Percentiles rank a stretch among this genome's conserved stretches.
Evolutionary conservation across 441 rosid genomes (phyloP).

Genomic region (Euphorbia schlechtendalii): DNA sequence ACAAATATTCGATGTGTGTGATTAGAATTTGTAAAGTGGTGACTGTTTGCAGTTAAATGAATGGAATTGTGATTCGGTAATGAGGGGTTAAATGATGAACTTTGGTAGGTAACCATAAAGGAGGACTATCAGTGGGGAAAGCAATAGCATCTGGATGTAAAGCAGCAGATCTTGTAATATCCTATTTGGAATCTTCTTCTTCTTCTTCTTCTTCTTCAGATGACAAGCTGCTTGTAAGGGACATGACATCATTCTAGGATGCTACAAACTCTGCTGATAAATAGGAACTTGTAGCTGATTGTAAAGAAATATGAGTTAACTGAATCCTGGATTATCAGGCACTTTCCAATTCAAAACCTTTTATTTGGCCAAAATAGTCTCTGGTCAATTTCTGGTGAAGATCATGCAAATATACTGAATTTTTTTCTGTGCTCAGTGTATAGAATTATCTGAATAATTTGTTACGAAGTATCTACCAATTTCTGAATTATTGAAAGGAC

Average conservation of each 20-base stretch:
- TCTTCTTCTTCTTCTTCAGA: slow-evolving; percentile 52
- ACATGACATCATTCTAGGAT: slow-evolving; percentile 10
- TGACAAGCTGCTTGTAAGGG: slow-evolving; percentile 25
- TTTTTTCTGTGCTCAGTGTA: too few species aligned
- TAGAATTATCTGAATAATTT: too few species aligned
- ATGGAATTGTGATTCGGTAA: not conserved
- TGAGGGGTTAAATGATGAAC: slow-evolving; percentile 14
- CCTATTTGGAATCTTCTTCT: slow-evolving; percentile 67
- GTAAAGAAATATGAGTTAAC: not conserved
- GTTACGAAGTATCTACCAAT: too few species aligned
- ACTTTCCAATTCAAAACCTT: too few species aligned
- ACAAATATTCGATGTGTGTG: too few species aligned
- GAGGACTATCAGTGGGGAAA: slow-evolving; percentile 83
- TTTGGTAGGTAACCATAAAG: slow-evolving; percentile 74
- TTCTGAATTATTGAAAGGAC: too few species aligned
- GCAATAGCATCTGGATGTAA: slow-evolving; percentile 74
- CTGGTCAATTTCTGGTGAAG: too few species aligned
- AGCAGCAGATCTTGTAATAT: slow-evolving; percentile 71
- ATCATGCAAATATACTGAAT: too few species aligned
- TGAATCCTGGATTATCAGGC: too few species aligned
- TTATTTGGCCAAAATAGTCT: too few species aligned
- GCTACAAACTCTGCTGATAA: not conserved
- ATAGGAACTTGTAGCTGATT: not conserved
- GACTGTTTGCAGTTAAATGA: too few species aligned
- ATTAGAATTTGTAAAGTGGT: too few species aligned